Percentiles rank a stretch among this genome's conserved stretches.
Conservation (phyloP, 2,329 filamentous ascomycete genomes). For the Lecanicillium sp. region DNA sequence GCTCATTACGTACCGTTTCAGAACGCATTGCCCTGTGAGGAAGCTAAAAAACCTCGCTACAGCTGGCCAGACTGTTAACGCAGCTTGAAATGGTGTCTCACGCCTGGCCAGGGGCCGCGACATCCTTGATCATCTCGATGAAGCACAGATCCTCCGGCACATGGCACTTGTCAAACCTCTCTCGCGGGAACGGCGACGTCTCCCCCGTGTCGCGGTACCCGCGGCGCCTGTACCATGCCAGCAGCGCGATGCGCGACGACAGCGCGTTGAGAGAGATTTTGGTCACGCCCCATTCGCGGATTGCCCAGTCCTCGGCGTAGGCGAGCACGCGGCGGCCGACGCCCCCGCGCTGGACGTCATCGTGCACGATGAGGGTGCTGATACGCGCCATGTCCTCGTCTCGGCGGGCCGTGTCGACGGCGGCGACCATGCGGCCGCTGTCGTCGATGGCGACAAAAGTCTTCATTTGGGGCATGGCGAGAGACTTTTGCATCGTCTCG, state of each 20-base stretch:
- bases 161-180: constrained; percentile 13
- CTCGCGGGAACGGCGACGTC: constrained; percentile 26
- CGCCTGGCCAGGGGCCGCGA: too few species aligned
- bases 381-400: constrained; percentile 20
- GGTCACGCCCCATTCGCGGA: constrained; percentile 20
- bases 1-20: too few species aligned
- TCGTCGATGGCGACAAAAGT: constrained; percentile 25
- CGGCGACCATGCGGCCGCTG: constrained; percentile 20
- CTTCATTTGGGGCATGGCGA: constrained; percentile 23
- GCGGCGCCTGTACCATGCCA: constrained; percentile 30
- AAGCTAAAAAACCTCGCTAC: too few species aligned
- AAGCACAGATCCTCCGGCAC: constrained; percentile 29
- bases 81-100: too few species aligned
- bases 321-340: constrained; percentile 27
- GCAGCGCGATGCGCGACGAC: constrained; percentile 27
- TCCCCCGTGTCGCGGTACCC: constrained; percentile 32
- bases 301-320: constrained; percentile 26
- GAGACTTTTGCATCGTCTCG: constrained; percentile 54
- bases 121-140: constrained; percentile 29
- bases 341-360: constrained; percentile 22
- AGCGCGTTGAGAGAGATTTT: constrained; percentile 31
- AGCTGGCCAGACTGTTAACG: too few species aligned
- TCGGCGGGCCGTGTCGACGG: constrained; percentile 17
- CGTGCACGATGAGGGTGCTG: constrained; percentile 24
- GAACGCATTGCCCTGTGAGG: too few species aligned